phyloP scores from a whole-genome alignment of 108 stramenopile species.

The Cylindrotheca closterium region DNA sequence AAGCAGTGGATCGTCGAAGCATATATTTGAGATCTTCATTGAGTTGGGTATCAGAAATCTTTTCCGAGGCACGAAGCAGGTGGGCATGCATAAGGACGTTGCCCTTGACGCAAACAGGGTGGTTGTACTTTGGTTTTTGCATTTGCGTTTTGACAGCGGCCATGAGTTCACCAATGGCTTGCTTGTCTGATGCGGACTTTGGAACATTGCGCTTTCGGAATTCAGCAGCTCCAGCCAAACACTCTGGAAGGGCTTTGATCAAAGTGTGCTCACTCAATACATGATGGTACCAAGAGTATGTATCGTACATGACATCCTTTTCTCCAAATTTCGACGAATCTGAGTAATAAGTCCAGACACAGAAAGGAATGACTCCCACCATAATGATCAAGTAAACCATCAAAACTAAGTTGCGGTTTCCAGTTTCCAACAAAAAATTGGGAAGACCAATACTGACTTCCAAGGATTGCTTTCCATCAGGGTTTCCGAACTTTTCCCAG shows the following conservation, averaged over 20 bases:
- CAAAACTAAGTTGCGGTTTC: slow-evolving; percentile 91
- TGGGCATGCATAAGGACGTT: slow-evolving; percentile 96
- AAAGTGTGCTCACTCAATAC: slow-evolving; percentile 76
- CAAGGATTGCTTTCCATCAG: slow-evolving; percentile 97
- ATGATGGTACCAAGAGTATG: slow-evolving; percentile 94
- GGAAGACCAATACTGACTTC: slow-evolving; percentile 97
- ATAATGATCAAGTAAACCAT: slow-evolving; percentile 93
- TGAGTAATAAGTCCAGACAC: slow-evolving; percentile 92
- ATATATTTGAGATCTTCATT: slow-evolving; percentile 83
- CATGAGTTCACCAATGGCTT: slow-evolving; percentile 59
- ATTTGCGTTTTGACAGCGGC: slow-evolving; percentile 59
- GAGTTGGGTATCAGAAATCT: slow-evolving; percentile 19
- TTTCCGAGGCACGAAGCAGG: slow-evolving; percentile 65
- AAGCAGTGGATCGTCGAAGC: slow-evolving; percentile 71
- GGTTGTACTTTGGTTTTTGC: slow-evolving; percentile 91
- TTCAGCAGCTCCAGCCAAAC: slow-evolving; percentile 86
- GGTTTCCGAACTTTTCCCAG: slow-evolving; percentile 97
- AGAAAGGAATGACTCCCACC: slow-evolving; percentile 94
- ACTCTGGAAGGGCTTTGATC: slow-evolving; percentile 79
- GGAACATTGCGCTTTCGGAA: slow-evolving; percentile 84
- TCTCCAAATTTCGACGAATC: slow-evolving; percentile 95
- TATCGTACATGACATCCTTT: slow-evolving; percentile 98
- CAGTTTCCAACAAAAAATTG: slow-evolving; percentile 85
- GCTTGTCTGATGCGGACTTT: slow-evolving; percentile 57
- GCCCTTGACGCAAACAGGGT: slow-evolving; percentile 88